Evolutionary conservation across 768 basidiomycete species (phyloP).

Genomic region (Leccinum arenicola): DNA sequence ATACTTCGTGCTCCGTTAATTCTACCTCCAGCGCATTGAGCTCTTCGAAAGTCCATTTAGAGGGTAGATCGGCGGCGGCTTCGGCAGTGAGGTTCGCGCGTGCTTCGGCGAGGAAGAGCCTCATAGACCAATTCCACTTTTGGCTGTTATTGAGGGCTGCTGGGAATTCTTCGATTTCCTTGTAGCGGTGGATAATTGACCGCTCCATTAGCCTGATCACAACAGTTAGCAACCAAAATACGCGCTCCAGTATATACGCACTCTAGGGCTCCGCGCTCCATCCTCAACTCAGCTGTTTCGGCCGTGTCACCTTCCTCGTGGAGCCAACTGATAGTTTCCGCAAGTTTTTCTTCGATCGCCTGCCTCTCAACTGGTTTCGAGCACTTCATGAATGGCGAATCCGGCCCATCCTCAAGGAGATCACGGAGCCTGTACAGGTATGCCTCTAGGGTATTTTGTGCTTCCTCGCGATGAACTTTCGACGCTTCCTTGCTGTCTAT

Average conservation of each 20-base stretch:
- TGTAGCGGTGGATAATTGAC: slow-evolving; percentile 83
- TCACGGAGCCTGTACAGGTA: slow-evolving; percentile 92
- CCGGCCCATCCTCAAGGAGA: slow-evolving; percentile 62
- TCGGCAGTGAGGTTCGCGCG: slow-evolving; percentile 69
- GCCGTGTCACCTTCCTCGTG: slow-evolving; percentile 82
- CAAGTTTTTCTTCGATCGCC: slow-evolving; percentile 60
- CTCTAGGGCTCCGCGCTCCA: slow-evolving; percentile 82
- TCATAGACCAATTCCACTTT: slow-evolving; percentile 86
- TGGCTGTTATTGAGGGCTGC: slow-evolving; percentile 78
- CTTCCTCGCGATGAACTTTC: slow-evolving; percentile 82
- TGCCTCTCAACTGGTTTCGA: slow-evolving; percentile 72
- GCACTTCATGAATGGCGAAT: slow-evolving; percentile 81
- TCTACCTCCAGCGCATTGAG: slow-evolving; percentile 74
- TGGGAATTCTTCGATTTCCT: slow-evolving; percentile 85
- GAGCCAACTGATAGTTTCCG: slow-evolving; percentile 81
- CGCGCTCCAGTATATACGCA: slow-evolving; percentile 37
- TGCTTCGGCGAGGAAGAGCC: slow-evolving; percentile 83
- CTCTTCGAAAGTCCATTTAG: slow-evolving; percentile 87
- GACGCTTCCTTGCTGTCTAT: slow-evolving; percentile 76
- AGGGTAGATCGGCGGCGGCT: slow-evolving; percentile 53
- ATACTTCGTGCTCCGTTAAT: slow-evolving; percentile 75
- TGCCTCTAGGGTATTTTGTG: slow-evolving; percentile 85
- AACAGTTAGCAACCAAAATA: slow-evolving; percentile 4
- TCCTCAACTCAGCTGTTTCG: slow-evolving; percentile 67
- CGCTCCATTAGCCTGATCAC: slow-evolving; percentile 63